phyloP scores from a whole-genome alignment of 148 eudicot genomes.

The Persicaria maculosa region DNA sequence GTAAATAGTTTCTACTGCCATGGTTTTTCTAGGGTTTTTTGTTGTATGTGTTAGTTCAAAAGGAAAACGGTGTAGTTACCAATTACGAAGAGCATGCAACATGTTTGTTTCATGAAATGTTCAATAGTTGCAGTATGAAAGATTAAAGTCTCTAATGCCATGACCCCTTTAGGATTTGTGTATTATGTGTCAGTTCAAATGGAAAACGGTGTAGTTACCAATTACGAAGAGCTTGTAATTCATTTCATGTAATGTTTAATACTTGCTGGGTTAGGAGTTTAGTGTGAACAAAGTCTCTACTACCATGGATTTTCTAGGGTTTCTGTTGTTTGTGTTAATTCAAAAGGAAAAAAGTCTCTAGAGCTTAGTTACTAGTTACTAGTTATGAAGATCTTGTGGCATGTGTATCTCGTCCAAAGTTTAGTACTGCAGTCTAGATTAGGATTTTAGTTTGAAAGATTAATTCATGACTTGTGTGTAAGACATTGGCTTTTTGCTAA shows the following conservation, averaged over 20 bases:
- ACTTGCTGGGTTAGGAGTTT: too few relatives aligned
- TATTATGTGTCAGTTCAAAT: neutral
- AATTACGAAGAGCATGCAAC: neutral
- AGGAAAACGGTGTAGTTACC: neutral
- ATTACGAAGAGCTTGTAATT: neutral
- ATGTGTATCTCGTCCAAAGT: neutral
- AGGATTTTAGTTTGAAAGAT: neutral
- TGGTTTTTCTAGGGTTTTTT: neutral
- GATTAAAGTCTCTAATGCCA: neutral
- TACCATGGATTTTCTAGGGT: neutral
- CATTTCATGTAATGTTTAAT: neutral
- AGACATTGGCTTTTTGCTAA: neutral
- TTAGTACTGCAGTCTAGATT: neutral
- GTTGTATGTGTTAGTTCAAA: neutral
- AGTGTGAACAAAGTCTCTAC: neutral
- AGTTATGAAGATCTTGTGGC: neutral
- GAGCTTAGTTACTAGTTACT: neutral
- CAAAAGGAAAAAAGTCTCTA: neutral
- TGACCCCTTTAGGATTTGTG: neutral
- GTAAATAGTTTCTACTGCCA: neutral
- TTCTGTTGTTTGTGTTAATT: neutral
- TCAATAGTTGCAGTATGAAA: too few relatives aligned
- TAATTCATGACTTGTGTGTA: neutral
- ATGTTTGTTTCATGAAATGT: neutral
- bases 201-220: neutral